Percentiles rank a stretch among this genome's conserved stretches.
Evolutionary conservation across 1,139 yeast genomes (phyloP).

Genomic region (Kurtzmaniella quercitrusa): DNA sequence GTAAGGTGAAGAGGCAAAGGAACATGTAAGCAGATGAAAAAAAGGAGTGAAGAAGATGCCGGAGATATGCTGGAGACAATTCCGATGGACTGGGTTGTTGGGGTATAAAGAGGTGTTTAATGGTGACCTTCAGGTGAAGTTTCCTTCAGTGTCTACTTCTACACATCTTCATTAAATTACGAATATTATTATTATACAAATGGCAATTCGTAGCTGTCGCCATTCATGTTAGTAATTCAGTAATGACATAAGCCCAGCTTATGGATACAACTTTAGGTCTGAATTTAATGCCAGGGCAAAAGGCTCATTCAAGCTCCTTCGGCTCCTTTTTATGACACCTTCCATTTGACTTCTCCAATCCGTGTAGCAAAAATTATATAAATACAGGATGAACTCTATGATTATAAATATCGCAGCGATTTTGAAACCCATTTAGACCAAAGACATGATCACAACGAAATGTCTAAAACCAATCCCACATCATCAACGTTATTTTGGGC

Average conservation of each 20-base stretch:
- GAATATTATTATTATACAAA: background rate
- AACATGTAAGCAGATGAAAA: too few relatives aligned
- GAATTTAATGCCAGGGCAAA: background rate
- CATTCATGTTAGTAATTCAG: background rate
- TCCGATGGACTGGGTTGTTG: too few relatives aligned
- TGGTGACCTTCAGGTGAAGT: too few relatives aligned
- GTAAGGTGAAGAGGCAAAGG: too few relatives aligned
- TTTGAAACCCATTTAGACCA: background rate
- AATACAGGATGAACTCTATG: slow-evolving; percentile 1
- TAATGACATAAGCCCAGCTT: slow-evolving; percentile 1
- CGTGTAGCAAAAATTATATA: background rate
- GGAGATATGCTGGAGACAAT: too few relatives aligned
- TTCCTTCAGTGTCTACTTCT: background rate
- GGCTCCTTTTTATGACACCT: too few relatives aligned
- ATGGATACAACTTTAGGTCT: background rate
- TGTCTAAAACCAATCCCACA: slow-evolving; percentile 80
- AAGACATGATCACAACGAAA: slow-evolving; percentile 31
- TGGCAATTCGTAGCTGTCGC: background rate
- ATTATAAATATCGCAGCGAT: background rate
- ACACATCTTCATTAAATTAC: background rate
- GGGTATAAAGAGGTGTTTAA: too few relatives aligned
- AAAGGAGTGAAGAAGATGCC: too few relatives aligned
- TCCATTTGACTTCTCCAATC: background rate
- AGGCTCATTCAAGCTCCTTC: too few relatives aligned
- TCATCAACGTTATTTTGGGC: slow-evolving; percentile 68